phyloP scores from a whole-genome alignment of 768 basidiomycete genomes.

The Tricholoma hemisulphureum region DNA sequence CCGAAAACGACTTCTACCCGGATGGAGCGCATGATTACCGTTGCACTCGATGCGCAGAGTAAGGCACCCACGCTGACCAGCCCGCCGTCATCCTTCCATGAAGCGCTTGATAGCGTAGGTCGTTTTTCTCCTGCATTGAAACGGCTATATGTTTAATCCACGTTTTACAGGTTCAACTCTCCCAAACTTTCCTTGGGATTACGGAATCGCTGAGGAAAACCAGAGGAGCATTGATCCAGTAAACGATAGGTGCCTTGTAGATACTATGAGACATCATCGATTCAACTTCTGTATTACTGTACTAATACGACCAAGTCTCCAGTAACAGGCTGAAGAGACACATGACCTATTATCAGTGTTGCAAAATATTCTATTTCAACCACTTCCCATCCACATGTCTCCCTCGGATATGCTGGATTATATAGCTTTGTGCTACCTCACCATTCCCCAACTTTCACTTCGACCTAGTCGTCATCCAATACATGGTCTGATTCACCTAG shows the following conservation, averaged over 20 bases:
- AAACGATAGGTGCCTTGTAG: not conserved
- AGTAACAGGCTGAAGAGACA: no score
- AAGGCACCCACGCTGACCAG: slow-evolving; percentile 40
- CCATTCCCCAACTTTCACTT: no score
- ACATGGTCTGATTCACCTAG: no score
- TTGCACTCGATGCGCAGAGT: slow-evolving; percentile 48
- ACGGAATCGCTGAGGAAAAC: slow-evolving; percentile 59
- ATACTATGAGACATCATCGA: not conserved
- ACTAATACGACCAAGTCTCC: no score
- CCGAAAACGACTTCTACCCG: slow-evolving; percentile 30
- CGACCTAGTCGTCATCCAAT: no score
- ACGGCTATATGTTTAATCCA: not conserved
- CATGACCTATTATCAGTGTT: no score
- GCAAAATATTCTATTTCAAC: no score
- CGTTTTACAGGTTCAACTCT: slow-evolving; percentile 44
- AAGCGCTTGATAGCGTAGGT: slow-evolving; percentile 52
- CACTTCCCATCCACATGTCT: no score
- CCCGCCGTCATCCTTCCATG: slow-evolving; percentile 40
- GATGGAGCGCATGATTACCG: slow-evolving; percentile 44
- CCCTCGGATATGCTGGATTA: no score
- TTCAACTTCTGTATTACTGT: not conserved
- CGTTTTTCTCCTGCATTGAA: not conserved
- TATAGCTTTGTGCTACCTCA: no score
- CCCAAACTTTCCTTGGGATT: slow-evolving; percentile 57
- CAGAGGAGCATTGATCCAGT: slow-evolving; percentile 40